These are phyloP conservation scores for Chimonanthus salicifolius DNA, from an alignment of 164 flowering plant genomes.

Conservation along the genomic window DNA sequence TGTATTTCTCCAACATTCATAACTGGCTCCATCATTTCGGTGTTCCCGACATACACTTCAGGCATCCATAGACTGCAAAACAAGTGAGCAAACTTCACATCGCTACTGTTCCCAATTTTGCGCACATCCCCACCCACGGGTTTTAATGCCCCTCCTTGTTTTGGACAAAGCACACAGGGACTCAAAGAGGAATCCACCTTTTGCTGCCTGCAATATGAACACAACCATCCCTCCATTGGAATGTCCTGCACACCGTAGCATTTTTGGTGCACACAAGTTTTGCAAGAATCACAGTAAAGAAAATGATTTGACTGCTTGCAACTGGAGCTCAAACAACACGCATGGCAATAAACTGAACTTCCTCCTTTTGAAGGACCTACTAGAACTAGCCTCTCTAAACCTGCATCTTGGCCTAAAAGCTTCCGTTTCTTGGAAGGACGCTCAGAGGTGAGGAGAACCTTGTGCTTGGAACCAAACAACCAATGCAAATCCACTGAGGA, in stretches of 20 bases:
- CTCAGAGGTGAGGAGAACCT: conserved; percentile 55
- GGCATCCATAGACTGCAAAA: conserved; percentile 92
- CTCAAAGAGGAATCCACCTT: conserved; percentile 1
- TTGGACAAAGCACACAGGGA: conserved; percentile 81
- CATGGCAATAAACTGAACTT: conserved; percentile 44
- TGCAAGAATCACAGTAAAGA: conserved; percentile 64
- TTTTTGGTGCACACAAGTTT: conserved; percentile 65
- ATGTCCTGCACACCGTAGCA: conserved; percentile 77
- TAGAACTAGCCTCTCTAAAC: conserved; percentile 58
- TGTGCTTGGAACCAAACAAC: conserved; percentile 69
- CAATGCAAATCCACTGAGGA: conserved; percentile 28
- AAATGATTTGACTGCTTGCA: conserved; percentile 34
- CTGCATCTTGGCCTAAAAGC: conserved; percentile 66
- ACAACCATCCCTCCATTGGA: conserved; percentile 54
- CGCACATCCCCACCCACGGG: conserved; percentile 31
- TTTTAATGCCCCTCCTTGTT: conserved; percentile 78
- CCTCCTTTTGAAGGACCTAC: conserved; percentile 41
- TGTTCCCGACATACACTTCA: conserved; percentile 69
- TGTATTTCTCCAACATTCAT: conserved; percentile 60
- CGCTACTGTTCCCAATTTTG: conserved; percentile 22
- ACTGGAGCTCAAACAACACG: conserved; percentile 49
- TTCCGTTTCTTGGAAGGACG: conserved; percentile 85
- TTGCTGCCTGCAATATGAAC: conserved; percentile 68
- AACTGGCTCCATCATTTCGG: conserved; percentile 70
- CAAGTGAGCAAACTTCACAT: conserved; percentile 63